Evolutionary conservation across 1,284 basidiomycete genomes (phyloP), one percentile per base, ranked within the genome.

Genomic region (Cystobasidium pallidum): DNA sequence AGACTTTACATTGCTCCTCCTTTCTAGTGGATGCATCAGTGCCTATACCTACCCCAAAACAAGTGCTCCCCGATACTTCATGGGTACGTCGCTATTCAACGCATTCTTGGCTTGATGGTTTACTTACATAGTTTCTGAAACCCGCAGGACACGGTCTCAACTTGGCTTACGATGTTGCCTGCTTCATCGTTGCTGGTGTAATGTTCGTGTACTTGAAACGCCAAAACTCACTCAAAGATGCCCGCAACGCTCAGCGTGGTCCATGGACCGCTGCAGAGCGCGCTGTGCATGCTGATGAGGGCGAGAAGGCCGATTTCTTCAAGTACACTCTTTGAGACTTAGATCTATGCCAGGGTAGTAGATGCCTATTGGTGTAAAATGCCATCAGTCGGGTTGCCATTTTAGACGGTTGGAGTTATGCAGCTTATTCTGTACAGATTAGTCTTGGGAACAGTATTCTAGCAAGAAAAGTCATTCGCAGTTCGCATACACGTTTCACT

Each of bases 231-330:
- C 28, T 57, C 32, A 72, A 67, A 63, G 70, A 72, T 34, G 68
- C 68, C 24, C 28, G 59, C n/a, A 71, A 71, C 49, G 58, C 68
- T 26, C 45, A 54, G 26, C 68, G 61, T 13, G 58, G 59, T 21
- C 59, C 58, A 17, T 71, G 68, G 68, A 71, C 68, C 28, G n/a
- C 26, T 2, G 45, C 21, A 21, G 68, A 71, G 28, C 59, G 59
- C 24, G 32, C n/a, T 39, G 24, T n/a, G 8, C 52, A 45, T 19
- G 26, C 24, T 13, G 68, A 71, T 21, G 58, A 52, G 19, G 68
- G 68, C n/a, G 68, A 71, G 19, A 28, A 51, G 30, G 68, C 30
- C 1, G 54, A 59, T n/a, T 71, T 63, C 51, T 71, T 71, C 68
- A 51, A 49, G n/a, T 64, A 71, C 51, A 57, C 68, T 2, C 30